Evolutionary conservation across 805 yeast genomes (phyloP).

Genomic region (Tetrapisispora fleetii): DNA sequence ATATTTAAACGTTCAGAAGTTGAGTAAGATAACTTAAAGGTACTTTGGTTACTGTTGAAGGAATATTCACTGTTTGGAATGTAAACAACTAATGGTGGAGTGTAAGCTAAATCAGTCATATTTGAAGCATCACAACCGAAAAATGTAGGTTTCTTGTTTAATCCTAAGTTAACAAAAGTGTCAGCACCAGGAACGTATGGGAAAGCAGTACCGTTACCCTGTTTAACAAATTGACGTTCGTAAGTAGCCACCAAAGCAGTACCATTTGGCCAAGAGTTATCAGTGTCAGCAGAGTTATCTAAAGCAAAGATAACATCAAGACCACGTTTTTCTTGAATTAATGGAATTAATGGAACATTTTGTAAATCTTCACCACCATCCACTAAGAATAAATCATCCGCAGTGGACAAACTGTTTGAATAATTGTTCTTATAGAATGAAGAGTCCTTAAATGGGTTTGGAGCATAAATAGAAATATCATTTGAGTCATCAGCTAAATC

Average conservation of each 20-base stretch:
- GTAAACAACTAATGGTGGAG: conserved; percentile 72
- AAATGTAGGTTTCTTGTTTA: conserved; percentile 64
- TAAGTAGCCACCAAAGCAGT: conserved; percentile 47
- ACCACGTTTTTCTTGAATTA: conserved; percentile 49
- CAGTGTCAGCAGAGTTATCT: conserved; percentile 63
- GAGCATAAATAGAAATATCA: conserved; percentile 59
- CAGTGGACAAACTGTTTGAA: conserved; percentile 32
- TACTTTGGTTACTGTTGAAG: conserved; percentile 59
- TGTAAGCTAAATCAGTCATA: conserved; percentile 41
- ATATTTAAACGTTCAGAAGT: conserved; percentile 48
- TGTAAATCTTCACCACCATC: conserved; percentile 71
- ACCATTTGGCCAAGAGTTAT: conserved; percentile 58
- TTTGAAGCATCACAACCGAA: conserved; percentile 73
- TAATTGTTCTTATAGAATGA: conserved; percentile 26
- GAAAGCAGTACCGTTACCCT: conserved; percentile 52
- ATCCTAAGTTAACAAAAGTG: conserved; percentile 49
- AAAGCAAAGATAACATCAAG: conserved; percentile 57
- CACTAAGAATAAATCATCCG: conserved; percentile 42
- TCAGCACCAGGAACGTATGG: conserved; percentile 71
- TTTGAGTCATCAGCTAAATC: conserved; percentile 42
- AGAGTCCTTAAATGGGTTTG: conserved; percentile 59
- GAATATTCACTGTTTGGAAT: conserved; percentile 65
- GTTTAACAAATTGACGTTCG: conserved; percentile 44
- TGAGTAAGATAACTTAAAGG: conserved; percentile 55
- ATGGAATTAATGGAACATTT: conserved; percentile 53